Evolutionary conservation across 202 grass and related monocot genomes (phyloP).

Genomic region (Miscanthus sacchariflorus): DNA sequence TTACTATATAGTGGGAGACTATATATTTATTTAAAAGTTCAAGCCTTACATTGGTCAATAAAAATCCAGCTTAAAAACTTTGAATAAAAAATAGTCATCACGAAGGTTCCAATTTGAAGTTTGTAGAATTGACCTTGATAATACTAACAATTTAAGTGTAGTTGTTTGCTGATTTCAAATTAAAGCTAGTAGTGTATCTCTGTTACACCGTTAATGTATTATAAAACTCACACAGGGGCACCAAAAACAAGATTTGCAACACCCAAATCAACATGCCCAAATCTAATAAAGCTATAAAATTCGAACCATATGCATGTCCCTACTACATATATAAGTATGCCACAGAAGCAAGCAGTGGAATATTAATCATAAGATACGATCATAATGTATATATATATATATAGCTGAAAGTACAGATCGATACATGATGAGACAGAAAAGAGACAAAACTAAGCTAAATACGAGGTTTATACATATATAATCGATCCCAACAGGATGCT

Average conservation of each 20-base stretch:
- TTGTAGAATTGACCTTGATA: not conserved
- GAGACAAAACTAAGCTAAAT: not conserved
- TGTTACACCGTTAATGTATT: not conserved
- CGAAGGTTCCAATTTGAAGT: not conserved
- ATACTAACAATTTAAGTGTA: no score
- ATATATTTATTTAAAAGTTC: not conserved
- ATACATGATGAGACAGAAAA: not conserved
- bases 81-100: not conserved
- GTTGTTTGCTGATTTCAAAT: not conserved
- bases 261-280: not conserved
- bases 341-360: not conserved
- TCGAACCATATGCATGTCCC: not conserved
- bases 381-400: not conserved
- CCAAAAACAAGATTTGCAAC: not conserved
- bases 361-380: conserved; percentile 41
- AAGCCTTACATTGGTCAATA: not conserved
- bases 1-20: no score
- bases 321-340: not conserved
- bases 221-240: not conserved
- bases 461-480: not conserved
- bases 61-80: not conserved
- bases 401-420: conserved; percentile 8
- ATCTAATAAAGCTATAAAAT: not conserved
- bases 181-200: not conserved
- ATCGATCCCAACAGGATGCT: no score